phyloP scores from a whole-genome alignment of 257 asterid genomes.

The Scutellaria barbata region DNA sequence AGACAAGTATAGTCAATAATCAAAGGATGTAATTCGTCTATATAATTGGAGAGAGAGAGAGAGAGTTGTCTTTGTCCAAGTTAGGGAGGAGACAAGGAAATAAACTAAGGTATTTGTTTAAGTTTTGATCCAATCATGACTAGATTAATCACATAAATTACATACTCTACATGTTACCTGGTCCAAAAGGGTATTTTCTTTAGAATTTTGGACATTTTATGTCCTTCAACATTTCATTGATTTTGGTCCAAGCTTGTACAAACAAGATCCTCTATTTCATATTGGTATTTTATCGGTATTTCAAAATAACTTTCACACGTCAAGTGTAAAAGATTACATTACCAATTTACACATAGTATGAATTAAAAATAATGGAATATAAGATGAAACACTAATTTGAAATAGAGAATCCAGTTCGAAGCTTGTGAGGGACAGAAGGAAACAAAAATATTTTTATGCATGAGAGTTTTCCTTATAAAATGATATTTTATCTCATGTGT shows the following conservation, averaged over 20 bases:
- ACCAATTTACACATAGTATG: too few relatives aligned
- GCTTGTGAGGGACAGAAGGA: constrained; percentile 1
- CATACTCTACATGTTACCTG: constrained; percentile 29
- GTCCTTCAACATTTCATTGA: constrained; percentile 1
- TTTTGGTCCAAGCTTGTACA: background rate
- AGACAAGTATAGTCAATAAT: too few relatives aligned
- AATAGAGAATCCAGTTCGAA: too few relatives aligned
- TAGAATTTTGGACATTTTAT: background rate
- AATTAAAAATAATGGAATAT: too few relatives aligned
- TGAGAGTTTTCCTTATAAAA: background rate
- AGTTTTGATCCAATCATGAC: constrained; percentile 30
- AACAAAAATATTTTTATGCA: background rate
- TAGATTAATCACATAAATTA: constrained; percentile 23
- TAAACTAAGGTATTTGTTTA: background rate
- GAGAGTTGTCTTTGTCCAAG: constrained; percentile 6
- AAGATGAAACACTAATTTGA: too few relatives aligned
- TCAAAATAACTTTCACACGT: too few relatives aligned
- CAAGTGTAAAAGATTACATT: too few relatives aligned
- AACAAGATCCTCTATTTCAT: too few relatives aligned
- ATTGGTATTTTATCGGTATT: too few relatives aligned
- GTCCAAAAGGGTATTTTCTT: constrained; percentile 24
- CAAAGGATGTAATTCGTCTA: too few relatives aligned
- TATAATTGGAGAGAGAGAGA: background rate
- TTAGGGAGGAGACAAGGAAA: constrained; percentile 28
- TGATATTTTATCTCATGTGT: background rate